Percentiles rank a stretch among this genome's conserved stretches.
These are phyloP conservation scores for Phylloporus sp. DNA, from an alignment of 768 basidiomycete genomes.

Conservation along the genomic window DNA sequence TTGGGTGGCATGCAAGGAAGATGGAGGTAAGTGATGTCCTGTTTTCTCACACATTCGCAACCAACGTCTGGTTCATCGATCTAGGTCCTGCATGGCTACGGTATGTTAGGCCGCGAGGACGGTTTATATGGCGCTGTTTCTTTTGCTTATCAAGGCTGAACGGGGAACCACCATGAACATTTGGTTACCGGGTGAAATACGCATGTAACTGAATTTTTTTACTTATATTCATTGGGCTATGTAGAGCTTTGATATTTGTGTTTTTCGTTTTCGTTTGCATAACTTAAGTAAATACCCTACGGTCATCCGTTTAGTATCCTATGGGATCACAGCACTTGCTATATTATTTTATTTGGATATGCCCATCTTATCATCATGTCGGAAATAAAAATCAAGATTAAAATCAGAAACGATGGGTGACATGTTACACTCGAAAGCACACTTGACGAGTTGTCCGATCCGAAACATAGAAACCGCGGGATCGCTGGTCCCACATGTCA, in stretches of 20 bases:
- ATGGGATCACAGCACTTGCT: background rate
- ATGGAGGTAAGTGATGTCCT: slow-evolving; percentile 76
- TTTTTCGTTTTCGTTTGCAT: background rate
- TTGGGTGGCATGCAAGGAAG: slow-evolving; percentile 96
- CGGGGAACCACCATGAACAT: background rate
- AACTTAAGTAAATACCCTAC: background rate
- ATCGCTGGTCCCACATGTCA: too few species aligned
- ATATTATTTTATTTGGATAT: too few species aligned
- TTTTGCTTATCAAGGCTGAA: slow-evolving; percentile 86
- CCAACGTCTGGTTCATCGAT: slow-evolving; percentile 1
- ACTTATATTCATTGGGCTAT: background rate
- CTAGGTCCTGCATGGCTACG: slow-evolving; percentile 81
- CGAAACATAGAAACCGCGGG: too few species aligned
- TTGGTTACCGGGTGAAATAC: background rate
- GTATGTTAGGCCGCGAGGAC: slow-evolving; percentile 89
- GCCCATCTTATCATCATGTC: too few species aligned
- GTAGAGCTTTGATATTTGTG: background rate
- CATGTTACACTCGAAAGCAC: too few species aligned
- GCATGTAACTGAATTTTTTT: background rate
- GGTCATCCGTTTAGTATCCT: too few species aligned
- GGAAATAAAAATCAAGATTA: too few species aligned
- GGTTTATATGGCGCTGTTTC: slow-evolving; percentile 93
- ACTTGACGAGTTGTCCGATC: too few species aligned
- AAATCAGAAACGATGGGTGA: too few species aligned
- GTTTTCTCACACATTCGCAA: background rate